Percentiles rank a stretch among this genome's conserved stretches.
Evolutionary conservation across 306 rosid genomes (phyloP).

Genomic region (Pyrus bretschneideri): DNA sequence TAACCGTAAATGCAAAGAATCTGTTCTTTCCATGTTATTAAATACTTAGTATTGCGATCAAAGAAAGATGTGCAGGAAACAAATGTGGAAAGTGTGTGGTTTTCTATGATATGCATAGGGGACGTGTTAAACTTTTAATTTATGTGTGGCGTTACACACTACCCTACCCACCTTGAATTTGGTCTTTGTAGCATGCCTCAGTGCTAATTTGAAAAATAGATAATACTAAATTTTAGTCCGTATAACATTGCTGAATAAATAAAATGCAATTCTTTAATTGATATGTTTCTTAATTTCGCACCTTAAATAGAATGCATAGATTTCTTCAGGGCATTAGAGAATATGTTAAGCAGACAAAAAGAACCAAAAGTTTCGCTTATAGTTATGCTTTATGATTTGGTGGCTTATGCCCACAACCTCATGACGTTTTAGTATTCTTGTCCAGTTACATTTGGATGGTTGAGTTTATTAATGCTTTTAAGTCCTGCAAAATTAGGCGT

Average conservation of each 20-base stretch:
- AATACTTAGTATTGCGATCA: neutral
- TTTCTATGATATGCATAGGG: neutral
- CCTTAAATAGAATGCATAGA: neutral
- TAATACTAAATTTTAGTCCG: neutral
- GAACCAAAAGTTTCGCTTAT: neutral
- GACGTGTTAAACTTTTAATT: neutral
- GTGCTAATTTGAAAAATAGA: neutral
- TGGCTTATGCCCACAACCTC: neutral
- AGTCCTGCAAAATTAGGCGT: neutral
- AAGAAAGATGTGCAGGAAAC: neutral
- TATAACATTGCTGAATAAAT: neutral
- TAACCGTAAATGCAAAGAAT: neutral
- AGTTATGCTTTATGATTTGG: neutral
- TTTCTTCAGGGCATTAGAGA: neutral
- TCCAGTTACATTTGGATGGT: neutral
- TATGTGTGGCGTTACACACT: neutral
- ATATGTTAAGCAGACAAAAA: neutral
- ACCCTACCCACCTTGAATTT: neutral
- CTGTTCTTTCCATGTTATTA: neutral
- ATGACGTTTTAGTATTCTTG: neutral
- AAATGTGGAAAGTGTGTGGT: neutral
- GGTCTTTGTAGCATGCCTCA: neutral
- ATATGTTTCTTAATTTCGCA: neutral
- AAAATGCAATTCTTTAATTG: neutral
- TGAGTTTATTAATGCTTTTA: neutral